A percentile compares a stretch with the other conserved stretches of the same genome.
Conservation (phyloP, 2,329 filamentous ascomycete species). For the Fonsecaea nubica region DNA sequence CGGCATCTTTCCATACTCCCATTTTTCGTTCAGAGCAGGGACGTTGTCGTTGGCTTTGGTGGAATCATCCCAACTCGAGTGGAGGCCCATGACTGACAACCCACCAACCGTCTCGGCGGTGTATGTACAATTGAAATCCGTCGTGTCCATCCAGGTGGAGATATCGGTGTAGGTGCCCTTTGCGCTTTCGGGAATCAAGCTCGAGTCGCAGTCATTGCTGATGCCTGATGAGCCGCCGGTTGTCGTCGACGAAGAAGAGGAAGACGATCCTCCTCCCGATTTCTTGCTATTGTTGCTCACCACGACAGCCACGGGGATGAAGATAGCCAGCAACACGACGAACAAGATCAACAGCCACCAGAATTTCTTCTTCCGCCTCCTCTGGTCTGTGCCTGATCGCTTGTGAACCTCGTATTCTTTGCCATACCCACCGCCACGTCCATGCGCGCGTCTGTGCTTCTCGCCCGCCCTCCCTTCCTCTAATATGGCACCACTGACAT, state of each 20-base stretch:
- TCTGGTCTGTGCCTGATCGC: constrained; percentile 41
- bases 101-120: constrained; percentile 83
- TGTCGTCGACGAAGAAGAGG: constrained; percentile 40
- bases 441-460: constrained; percentile 53
- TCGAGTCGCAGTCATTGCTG: constrained; percentile 57
- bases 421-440: constrained; percentile 58
- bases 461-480: constrained; percentile 68
- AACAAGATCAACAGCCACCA: constrained; percentile 63
- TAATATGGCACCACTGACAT: constrained; percentile 73
- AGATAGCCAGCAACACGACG: constrained; percentile 65
- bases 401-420: constrained; percentile 36
- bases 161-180: constrained; percentile 83
- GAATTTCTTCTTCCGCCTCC: constrained; percentile 54
- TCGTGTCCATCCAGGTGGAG: constrained; percentile 88
- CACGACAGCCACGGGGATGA: constrained; percentile 71
- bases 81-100: constrained; percentile 88
- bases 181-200: constrained; percentile 68
- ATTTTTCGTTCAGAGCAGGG: constrained; percentile 75
- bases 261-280: constrained; percentile 32
- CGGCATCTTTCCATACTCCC: constrained; percentile 78
- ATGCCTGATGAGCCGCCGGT: constrained; percentile 44
- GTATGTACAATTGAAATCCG: constrained; percentile 92
- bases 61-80: constrained; percentile 84
- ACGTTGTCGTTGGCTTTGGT: constrained; percentile 78
- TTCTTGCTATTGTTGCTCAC: constrained; percentile 66